A percentile compares a stretch with the other conserved stretches of the same genome.
These are phyloP conservation scores for Haematococcus lacustris DNA, from an alignment of 139 green algal species.

Conservation along the genomic window DNA sequence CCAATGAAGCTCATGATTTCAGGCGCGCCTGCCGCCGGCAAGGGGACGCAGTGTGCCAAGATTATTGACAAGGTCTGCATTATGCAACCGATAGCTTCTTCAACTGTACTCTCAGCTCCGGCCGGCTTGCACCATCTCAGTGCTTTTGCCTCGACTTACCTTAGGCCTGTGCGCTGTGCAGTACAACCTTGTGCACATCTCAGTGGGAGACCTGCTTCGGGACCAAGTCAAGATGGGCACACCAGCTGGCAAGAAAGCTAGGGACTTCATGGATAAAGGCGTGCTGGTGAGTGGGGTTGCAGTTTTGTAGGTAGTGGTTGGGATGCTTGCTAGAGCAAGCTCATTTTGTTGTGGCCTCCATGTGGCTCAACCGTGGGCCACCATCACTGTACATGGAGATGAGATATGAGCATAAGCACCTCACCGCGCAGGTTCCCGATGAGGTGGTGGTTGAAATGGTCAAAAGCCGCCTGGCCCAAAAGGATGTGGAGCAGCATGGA, in stretches of 20 bases:
- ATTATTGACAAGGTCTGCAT: slow-evolving; percentile 82
- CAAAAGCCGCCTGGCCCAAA: slow-evolving; percentile 55
- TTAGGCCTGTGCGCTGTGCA: too few relatives aligned
- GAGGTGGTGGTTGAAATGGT: slow-evolving; percentile 85
- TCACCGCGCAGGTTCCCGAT: slow-evolving; percentile 77
- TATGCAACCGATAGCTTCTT: too few relatives aligned
- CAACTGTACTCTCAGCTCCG: too few relatives aligned
- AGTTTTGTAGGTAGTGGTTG: too few relatives aligned
- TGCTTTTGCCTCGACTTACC: too few relatives aligned
- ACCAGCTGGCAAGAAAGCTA: slow-evolving; percentile 39
- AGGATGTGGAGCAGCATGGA: slow-evolving; percentile 50
- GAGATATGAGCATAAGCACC: too few relatives aligned
- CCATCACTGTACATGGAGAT: too few relatives aligned
- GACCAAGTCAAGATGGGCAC: slow-evolving; percentile 87
- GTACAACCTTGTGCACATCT: slow-evolving; percentile 93
- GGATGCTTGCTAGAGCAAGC: slow-evolving; percentile 63
- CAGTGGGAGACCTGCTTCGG: slow-evolving; percentile 91
- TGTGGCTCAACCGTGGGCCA: too few relatives aligned
- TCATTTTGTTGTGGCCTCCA: slow-evolving; percentile 3
- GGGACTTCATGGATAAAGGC: slow-evolving; percentile 92
- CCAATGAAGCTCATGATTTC: slow-evolving; percentile 86
- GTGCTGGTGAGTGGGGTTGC: slow-evolving; percentile 90
- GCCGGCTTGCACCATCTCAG: too few relatives aligned
- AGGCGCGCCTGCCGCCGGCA: slow-evolving; percentile 90
- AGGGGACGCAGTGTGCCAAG: slow-evolving; percentile 91